phyloP scores from a whole-genome alignment of 1,284 basidiomycete genomes.

The Boletus semigastroideus region DNA sequence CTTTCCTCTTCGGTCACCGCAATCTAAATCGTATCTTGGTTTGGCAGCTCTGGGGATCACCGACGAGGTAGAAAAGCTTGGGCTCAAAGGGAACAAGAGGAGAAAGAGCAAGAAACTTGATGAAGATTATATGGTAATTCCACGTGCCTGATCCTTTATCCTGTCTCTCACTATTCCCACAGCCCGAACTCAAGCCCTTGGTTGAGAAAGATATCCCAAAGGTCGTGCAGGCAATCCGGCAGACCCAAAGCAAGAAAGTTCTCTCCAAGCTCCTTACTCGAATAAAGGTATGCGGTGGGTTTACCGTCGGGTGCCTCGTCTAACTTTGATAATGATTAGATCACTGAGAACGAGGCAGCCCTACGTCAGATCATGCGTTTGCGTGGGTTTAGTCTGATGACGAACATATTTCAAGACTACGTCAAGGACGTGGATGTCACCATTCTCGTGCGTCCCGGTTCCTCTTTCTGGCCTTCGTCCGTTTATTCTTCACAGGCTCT shows the following conservation, averaged over 20 bases:
- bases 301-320: too few relatives aligned
- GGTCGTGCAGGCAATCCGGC: constrained; percentile 88
- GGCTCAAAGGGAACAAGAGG: constrained; percentile 86
- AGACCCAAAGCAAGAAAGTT: constrained; percentile 84
- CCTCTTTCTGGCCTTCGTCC: background rate
- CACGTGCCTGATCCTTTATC: background rate
- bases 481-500: constrained; percentile 51
- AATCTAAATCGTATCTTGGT: background rate
- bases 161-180: background rate
- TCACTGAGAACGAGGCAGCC: constrained; percentile 81
- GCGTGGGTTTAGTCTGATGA: constrained; percentile 93
- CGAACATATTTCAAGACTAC: constrained; percentile 83
- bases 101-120: constrained; percentile 92
- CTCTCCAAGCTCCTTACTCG: constrained; percentile 83
- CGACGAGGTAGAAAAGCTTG: constrained; percentile 82
- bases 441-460: constrained; percentile 53
- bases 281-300: too few relatives aligned
- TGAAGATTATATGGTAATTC: constrained; percentile 83
- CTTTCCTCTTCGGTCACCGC: background rate
- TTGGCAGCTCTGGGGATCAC: constrained; percentile 87
- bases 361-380: constrained; percentile 88
- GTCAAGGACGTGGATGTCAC: constrained; percentile 72
- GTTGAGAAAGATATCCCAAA: constrained; percentile 82
- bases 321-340: constrained; percentile 43
- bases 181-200: constrained; percentile 78